Conservation (phyloP, 2,329 filamentous ascomycete species). For the Bipolaris victoriae region DNA sequence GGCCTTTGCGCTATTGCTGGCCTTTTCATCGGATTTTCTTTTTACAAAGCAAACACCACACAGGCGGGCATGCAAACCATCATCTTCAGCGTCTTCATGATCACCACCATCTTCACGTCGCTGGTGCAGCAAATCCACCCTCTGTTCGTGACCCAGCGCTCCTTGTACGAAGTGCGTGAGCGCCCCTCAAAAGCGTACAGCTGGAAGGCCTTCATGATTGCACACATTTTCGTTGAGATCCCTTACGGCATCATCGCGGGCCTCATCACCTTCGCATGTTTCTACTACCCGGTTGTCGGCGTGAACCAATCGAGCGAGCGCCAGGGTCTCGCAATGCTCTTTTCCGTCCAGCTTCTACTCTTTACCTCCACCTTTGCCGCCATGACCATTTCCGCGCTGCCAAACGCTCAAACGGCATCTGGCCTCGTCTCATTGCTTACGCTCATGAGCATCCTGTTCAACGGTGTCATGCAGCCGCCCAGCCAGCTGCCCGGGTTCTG, state of each 20-base stretch:
- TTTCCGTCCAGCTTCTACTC: conserved; percentile 70
- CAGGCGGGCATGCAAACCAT: conserved; percentile 54
- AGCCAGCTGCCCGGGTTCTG: conserved; percentile 70
- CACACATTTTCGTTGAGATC: conserved; percentile 74
- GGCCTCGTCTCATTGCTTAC: conserved; percentile 67
- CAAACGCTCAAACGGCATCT: conserved; percentile 70
- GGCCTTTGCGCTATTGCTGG: conserved; percentile 34
- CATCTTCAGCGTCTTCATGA: conserved; percentile 60
- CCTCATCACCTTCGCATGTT: conserved; percentile 67
- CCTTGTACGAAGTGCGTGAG: conserved; percentile 66
- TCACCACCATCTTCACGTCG: conserved; percentile 52
- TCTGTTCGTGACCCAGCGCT: conserved; percentile 63
- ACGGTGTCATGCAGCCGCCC: conserved; percentile 67
- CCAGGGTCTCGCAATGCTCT: conserved; percentile 64
- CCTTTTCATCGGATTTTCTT: conserved; percentile 51
- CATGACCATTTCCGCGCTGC: conserved; percentile 74
- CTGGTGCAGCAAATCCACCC: conserved; percentile 65
- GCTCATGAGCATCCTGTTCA: conserved; percentile 53
- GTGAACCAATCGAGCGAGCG: conserved; percentile 56
- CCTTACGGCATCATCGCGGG: conserved; percentile 69
- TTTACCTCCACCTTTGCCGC: conserved; percentile 76
- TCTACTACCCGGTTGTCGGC: conserved; percentile 65
- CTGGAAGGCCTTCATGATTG: conserved; percentile 74
- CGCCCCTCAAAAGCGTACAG: conserved; percentile 73
- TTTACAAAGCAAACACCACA: conserved; percentile 48